Evolutionary conservation across 805 yeast species (phyloP).

Genomic region (Monosporozyma aquatica): DNA sequence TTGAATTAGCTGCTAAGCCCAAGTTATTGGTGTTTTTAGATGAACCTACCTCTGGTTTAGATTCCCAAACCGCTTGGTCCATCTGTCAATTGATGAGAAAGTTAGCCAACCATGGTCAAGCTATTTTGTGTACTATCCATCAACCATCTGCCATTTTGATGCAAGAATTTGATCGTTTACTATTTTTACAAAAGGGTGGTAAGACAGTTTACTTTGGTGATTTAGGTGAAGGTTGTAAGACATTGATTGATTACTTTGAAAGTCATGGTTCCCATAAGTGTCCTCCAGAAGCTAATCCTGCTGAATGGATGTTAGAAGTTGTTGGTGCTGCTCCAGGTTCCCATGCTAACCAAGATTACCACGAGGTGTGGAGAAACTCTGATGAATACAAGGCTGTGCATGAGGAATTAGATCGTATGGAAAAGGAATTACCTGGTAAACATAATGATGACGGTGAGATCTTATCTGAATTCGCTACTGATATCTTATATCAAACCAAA

Average conservation of each 20-base stretch:
- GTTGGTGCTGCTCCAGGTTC: constrained; percentile 81
- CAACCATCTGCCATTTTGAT: constrained; percentile 78
- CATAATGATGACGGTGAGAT: constrained; percentile 32
- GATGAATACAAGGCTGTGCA: constrained; percentile 50
- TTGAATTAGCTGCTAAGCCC: constrained; percentile 59
- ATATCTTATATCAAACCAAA: constrained; percentile 33
- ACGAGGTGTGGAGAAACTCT: constrained; percentile 71
- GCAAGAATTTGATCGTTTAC: constrained; percentile 68
- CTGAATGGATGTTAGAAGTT: constrained; percentile 91
- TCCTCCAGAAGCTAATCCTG: constrained; percentile 67
- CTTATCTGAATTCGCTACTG: constrained; percentile 38
- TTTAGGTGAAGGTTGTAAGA: constrained; percentile 45
- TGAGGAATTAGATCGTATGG: constrained; percentile 56
- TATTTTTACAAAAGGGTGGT: constrained; percentile 65
- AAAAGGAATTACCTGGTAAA: constrained; percentile 40
- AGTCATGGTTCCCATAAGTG: constrained; percentile 55
- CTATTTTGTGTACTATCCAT: constrained; percentile 68
- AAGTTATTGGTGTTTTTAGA: constrained; percentile 50
- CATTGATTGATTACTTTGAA: constrained; percentile 60
- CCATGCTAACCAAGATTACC: constrained; percentile 61
- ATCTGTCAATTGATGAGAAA: constrained; percentile 53
- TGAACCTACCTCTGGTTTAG: constrained; percentile 64
- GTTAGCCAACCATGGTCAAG: constrained; percentile 52
- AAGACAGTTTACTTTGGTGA: constrained; percentile 70
- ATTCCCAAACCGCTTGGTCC: constrained; percentile 62